Percentiles rank a stretch among this genome's conserved stretches.
Conservation (phyloP, 108 stramenopile genomes). For the Thalassiosira profunda region DNA sequence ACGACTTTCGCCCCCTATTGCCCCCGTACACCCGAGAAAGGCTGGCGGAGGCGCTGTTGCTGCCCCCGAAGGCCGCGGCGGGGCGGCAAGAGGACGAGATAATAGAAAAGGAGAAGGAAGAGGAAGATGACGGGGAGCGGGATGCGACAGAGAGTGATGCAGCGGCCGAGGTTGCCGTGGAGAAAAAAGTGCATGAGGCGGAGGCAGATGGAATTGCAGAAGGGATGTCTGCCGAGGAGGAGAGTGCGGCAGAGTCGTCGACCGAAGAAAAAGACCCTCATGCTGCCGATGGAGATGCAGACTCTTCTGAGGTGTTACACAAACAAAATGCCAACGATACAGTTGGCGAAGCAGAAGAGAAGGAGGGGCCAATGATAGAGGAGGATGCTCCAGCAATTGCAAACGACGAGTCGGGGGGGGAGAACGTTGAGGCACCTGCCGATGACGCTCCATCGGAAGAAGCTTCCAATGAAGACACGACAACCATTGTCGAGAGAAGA, state of each 20-base stretch:
- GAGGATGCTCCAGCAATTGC: too few species aligned
- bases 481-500: too few species aligned
- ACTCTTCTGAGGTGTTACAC: too few species aligned
- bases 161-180: background rate
- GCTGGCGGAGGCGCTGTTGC: constrained; percentile 14
- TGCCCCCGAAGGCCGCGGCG: too few species aligned
- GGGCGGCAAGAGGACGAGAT: background rate
- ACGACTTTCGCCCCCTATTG: constrained; percentile 33
- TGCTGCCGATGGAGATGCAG: too few species aligned
- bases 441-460: too few species aligned
- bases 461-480: too few species aligned
- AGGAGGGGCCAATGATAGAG: too few species aligned
- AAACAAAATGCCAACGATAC: too few species aligned
- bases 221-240: background rate
- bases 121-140: background rate
- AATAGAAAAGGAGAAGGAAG: background rate
- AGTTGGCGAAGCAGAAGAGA: too few species aligned
- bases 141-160: background rate
- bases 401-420: too few species aligned
- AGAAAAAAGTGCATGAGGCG: background rate
- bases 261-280: background rate
- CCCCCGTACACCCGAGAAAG: constrained; percentile 27
- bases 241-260: background rate
- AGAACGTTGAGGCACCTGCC: too few species aligned
- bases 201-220: background rate